Base-by-base conservation (phyloP, 106 monocot species). In the Amphibolis antarctica region DNA sequence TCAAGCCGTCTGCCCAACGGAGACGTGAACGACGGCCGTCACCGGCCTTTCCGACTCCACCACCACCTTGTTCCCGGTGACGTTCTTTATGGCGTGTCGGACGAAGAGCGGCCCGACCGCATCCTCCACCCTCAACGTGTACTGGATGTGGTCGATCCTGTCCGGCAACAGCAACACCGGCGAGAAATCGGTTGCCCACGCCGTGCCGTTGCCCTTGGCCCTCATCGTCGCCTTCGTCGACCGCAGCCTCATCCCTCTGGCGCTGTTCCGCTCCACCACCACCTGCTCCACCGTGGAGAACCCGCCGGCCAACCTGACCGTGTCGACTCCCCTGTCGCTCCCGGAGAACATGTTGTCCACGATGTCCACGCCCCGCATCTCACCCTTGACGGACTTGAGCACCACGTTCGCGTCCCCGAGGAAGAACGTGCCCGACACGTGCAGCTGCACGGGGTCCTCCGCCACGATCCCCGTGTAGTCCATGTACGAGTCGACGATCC, bases 381-480 rank as follows among this genome's bases (percentile, higher is more conserved):
- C 65, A 15, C 88, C 88, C 0, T 74, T 59, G 14, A 85, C 66
- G 10, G 84, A 71, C 23, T 64, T 80, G n/a, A 89, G 62, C 59
- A 77, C 69, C 7, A 85, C 66, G 42, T 79, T 71, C 26, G 77
- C 79, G 50, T 79, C 71, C 12, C 82, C 84, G 15, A 89, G 69
- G 69, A 89, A 89, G 77, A 79, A 89, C 0, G 74, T 74, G 15
- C 60, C 42, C 6, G 88, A 71, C 3, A 89, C 47, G 22, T 66
- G 71, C 28, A 89, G 79, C 69, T 79, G 76, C 48, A 77, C 74
- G 14, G 88, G 88, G 63, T 89, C 88, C 53, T 89, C 88, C 0
- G 77, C 66, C 6, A 89, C 88, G 46, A 89, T 89, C 1, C 79
- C 63, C 24, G 76, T 89, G 72, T 75, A 89, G 66, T 89, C 85